These are phyloP conservation scores for Suhomyces anneliseae DNA, from an alignment of 1,139 yeast species.

Conservation along the genomic window DNA sequence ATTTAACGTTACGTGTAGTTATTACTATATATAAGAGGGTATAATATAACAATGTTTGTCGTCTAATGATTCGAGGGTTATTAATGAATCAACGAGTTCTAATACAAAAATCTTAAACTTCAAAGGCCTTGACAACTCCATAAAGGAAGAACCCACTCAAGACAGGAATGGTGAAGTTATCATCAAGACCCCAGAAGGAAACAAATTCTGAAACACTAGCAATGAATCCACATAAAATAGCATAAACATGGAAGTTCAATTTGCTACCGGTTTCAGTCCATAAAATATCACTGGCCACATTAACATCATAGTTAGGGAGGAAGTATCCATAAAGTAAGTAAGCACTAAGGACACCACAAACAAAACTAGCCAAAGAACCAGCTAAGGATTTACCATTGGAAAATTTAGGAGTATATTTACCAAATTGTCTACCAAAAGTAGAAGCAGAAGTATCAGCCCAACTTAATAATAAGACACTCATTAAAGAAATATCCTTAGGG, in stretches of 20 bases:
- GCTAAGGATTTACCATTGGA: slow-evolving; percentile 78
- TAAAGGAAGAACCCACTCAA: slow-evolving; percentile 67
- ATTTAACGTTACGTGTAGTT: too few species aligned
- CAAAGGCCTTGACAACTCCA: slow-evolving; percentile 33
- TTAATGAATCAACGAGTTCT: not conserved
- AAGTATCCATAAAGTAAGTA: slow-evolving; percentile 70
- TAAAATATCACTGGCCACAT: slow-evolving; percentile 52
- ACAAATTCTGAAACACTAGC: slow-evolving; percentile 88
- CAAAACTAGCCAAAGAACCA: slow-evolving; percentile 83
- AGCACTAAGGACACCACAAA: slow-evolving; percentile 67
- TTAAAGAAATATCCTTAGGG: slow-evolving; percentile 78
- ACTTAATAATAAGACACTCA: slow-evolving; percentile 76
- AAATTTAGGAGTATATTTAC: slow-evolving; percentile 79
- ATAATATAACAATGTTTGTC: not conserved
- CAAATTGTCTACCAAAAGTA: slow-evolving; percentile 82
- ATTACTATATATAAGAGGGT: not conserved
- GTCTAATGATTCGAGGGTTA: not conserved
- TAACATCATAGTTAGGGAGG: slow-evolving; percentile 55
- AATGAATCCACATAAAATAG: slow-evolving; percentile 69
- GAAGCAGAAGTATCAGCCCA: slow-evolving; percentile 99
- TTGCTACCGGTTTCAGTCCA: slow-evolving; percentile 67
- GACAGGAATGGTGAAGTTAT: slow-evolving; percentile 91
- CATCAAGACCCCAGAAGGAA: slow-evolving; percentile 75
- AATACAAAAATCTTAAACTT: slow-evolving; percentile 1
- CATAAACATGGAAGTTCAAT: slow-evolving; percentile 51